Conservation (phyloP, 2,329 filamentous ascomycete genomes). For the Ophiostoma ips region DNA sequence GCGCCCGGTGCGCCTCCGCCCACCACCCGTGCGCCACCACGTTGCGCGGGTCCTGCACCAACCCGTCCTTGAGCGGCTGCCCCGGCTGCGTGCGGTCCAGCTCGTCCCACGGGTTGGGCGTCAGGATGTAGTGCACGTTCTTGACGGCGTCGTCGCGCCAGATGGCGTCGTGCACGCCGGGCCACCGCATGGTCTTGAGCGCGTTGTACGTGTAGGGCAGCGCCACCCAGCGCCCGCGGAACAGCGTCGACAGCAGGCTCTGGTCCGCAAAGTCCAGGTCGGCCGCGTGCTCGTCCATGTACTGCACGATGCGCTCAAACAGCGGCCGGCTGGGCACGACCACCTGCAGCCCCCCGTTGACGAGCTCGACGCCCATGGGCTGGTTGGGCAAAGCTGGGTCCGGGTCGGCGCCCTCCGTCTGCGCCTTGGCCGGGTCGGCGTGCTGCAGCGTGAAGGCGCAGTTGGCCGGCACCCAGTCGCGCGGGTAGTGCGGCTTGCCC, state of each 20-base stretch:
- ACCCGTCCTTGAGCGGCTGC: constrained; percentile 20
- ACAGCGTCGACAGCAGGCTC: constrained; percentile 41
- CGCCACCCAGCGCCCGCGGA: constrained; percentile 39
- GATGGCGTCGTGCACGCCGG: constrained; percentile 37
- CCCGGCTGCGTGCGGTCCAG: constrained; percentile 25
- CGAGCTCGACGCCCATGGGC: constrained; percentile 33
- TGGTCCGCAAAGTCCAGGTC: constrained; percentile 47
- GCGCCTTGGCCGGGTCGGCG: constrained; percentile 29
- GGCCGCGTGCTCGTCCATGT: constrained; percentile 32
- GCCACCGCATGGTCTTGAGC: constrained; percentile 40
- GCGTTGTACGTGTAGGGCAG: constrained; percentile 50
- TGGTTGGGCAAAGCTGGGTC: constrained; percentile 21
- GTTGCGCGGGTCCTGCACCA: constrained; percentile 20
- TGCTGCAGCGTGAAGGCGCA: constrained; percentile 40
- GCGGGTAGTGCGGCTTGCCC: constrained; percentile 63
- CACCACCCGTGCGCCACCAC: constrained; percentile 43
- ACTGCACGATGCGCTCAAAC: constrained; percentile 35
- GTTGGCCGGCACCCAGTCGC: constrained; percentile 46
- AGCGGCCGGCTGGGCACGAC: constrained; percentile 35
- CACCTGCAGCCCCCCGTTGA: constrained; percentile 45
- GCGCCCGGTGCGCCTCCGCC: constrained; percentile 32
- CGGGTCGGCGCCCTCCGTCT: constrained; percentile 30
- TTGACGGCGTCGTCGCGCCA: constrained; percentile 46
- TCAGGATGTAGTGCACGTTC: constrained; percentile 48
- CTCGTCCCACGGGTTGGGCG: constrained; percentile 47